Conservation (phyloP, 768 basidiomycete species). For the Tulasnella sp. region DNA sequence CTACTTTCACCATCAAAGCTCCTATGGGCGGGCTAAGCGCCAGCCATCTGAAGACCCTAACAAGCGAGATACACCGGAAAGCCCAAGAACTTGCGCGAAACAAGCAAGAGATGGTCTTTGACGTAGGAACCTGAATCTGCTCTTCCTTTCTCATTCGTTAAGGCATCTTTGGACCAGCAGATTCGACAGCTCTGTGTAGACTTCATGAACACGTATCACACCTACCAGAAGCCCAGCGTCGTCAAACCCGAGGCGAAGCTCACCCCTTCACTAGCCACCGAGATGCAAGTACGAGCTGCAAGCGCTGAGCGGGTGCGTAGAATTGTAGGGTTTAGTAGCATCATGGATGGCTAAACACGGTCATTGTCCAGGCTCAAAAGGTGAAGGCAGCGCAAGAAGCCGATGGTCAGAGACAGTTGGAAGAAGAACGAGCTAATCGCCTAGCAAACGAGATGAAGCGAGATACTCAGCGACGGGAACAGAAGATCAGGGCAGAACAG, state of each 20-base stretch:
- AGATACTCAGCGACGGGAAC: constrained; percentile 48
- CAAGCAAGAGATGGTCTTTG: constrained; percentile 58
- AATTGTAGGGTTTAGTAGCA: not conserved
- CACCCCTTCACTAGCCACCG: constrained; percentile 55
- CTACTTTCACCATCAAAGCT: constrained; percentile 11
- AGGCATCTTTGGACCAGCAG: not conserved
- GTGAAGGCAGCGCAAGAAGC: constrained; percentile 44
- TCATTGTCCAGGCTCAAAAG: constrained; percentile 24
- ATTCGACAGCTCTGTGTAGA: not conserved
- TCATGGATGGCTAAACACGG: not conserved
- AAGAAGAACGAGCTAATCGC: constrained; percentile 39
- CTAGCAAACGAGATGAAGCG: constrained; percentile 40
- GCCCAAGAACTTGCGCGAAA: constrained; percentile 50
- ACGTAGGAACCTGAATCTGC: constrained; percentile 32
- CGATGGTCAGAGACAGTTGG: constrained; percentile 24
- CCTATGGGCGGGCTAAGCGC: constrained; percentile 32
- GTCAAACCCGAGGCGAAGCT: constrained; percentile 43
- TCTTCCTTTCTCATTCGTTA: not conserved
- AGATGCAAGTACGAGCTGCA: constrained; percentile 64
- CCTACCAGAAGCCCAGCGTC: constrained; percentile 65
- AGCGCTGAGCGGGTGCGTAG: constrained; percentile 50
- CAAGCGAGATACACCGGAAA: constrained; percentile 50
- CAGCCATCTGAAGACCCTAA: constrained; percentile 45
- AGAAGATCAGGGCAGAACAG: constrained; percentile 32
- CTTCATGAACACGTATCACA: constrained; percentile 21